phyloP scores from a whole-genome alignment of 2,329 filamentous ascomycete genomes.

The Lizonia empirigonia region DNA sequence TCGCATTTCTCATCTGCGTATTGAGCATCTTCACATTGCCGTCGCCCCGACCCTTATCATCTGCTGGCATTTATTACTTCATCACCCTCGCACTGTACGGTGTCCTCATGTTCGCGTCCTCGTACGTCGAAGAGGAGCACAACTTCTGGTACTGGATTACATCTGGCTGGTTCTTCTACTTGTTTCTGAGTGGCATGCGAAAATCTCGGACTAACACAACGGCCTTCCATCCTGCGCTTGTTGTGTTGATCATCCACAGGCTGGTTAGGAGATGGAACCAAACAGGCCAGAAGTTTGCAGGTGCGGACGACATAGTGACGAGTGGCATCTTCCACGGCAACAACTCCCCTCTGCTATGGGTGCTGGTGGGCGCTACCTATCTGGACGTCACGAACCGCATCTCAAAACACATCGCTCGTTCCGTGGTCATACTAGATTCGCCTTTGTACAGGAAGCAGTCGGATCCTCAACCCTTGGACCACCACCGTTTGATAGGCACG shows the following conservation, averaged over 20 bases:
- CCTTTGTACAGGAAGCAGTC: conserved; percentile 16
- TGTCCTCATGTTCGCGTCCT: conserved; percentile 95
- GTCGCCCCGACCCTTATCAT: conserved; percentile 54
- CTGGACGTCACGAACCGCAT: conserved; percentile 60
- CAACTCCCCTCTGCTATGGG: conserved; percentile 68
- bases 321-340: conserved; percentile 59
- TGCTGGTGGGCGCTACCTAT: conserved; percentile 72
- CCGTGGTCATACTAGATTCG: conserved; percentile 31
- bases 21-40: conserved; percentile 44
- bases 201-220: conserved; percentile 35
- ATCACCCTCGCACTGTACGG: conserved; percentile 62
- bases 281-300: conserved; percentile 93
- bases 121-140: conserved; percentile 97
- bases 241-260: conserved; percentile 67
- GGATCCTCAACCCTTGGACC: conserved; percentile 33
- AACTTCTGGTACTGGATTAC: conserved; percentile 97
- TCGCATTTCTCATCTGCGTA: conserved; percentile 54
- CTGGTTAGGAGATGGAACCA: conserved; percentile 87
- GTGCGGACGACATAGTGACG: conserved; percentile 85
- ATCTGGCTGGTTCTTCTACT: conserved; percentile 67
- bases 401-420: conserved; percentile 39
- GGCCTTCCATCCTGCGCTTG: conserved; percentile 44
- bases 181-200: conserved; percentile 51
- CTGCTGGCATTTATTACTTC: conserved; percentile 53
- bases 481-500: conserved; percentile 38